Evolutionary conservation across 1,139 yeast genomes (phyloP).

Genomic region (Fermentozyma sake): DNA sequence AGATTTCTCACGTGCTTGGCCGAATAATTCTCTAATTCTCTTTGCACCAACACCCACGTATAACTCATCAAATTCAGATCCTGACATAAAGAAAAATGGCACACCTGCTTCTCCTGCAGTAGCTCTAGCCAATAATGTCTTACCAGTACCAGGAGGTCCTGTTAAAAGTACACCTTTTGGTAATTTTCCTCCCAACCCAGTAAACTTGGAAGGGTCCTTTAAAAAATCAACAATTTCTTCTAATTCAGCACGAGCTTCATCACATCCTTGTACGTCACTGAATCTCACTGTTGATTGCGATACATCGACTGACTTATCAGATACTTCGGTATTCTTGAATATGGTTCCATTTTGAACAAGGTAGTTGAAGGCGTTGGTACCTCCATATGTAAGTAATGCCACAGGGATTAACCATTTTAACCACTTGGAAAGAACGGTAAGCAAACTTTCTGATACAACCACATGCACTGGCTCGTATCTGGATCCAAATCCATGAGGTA

Average conservation of each 20-base stretch:
- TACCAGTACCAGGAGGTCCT: constrained; percentile 99
- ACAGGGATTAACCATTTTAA: constrained; percentile 84
- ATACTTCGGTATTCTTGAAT: constrained; percentile 69
- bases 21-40: constrained; percentile 88
- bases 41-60: constrained; percentile 99
- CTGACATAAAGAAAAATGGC: constrained; percentile 97
- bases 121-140: constrained; percentile 93
- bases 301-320: constrained; percentile 77
- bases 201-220: constrained; percentile 92
- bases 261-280: constrained; percentile 94
- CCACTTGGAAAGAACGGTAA: constrained; percentile 80
- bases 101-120: constrained; percentile 99
- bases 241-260: constrained; percentile 94
- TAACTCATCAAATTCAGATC: constrained; percentile 95
- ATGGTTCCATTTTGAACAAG: constrained; percentile 82
- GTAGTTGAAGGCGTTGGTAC: constrained; percentile 69
- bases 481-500: constrained; percentile 42
- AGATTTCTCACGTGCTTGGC: constrained; percentile 90
- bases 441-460: constrained; percentile 76
- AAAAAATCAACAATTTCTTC: constrained; percentile 96
- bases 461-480: constrained; percentile 83
- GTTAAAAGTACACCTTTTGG: constrained; percentile 96
- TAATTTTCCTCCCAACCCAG: constrained; percentile 93
- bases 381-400: constrained; percentile 69
- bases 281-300: constrained; percentile 84